Percentiles rank a stretch among this genome's conserved stretches.
These are phyloP conservation scores for Persicaria tinctoria DNA, from an alignment of 148 eudicot species.

Conservation along the genomic window DNA sequence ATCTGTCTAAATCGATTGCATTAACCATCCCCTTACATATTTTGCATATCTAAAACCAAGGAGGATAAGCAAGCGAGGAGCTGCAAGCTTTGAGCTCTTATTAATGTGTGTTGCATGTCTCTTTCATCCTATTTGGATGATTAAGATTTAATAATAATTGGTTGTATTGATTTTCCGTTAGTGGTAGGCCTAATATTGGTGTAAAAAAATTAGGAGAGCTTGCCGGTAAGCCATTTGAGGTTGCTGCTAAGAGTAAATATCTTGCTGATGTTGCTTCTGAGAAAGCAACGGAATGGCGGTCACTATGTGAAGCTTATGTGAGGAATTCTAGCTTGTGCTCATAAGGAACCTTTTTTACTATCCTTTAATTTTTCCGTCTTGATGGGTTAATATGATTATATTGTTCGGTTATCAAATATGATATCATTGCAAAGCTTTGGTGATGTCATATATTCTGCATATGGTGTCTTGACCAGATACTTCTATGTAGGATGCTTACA, in stretches of 20 bases:
- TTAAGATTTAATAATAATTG: neutral
- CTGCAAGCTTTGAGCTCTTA: conserved; percentile 63
- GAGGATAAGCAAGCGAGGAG: conserved; percentile 60
- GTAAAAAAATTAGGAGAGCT: conserved; percentile 59
- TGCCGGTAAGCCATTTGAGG: conserved; percentile 34
- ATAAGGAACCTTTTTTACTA: neutral
- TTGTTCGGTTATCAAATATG: no score
- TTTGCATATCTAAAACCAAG: no score
- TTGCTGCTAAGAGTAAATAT: conserved; percentile 34
- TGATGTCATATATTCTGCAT: neutral
- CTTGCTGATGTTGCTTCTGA: conserved; percentile 19
- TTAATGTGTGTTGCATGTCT: conserved; percentile 30
- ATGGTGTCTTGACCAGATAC: no score
- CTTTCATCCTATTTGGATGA: neutral
- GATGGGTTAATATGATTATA: no score
- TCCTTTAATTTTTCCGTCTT: neutral
- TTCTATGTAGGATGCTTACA: neutral
- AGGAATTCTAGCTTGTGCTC: conserved; percentile 72
- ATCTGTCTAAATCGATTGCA: no score
- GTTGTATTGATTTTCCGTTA: neutral
- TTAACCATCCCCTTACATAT: no score
- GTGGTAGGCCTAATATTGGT: conserved; percentile 27
- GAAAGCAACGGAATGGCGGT: conserved; percentile 29
- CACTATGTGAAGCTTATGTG: conserved; percentile 37
- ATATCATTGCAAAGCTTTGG: neutral